Evolutionary conservation across 2,329 filamentous ascomycete species (phyloP), one percentile per base, ranked within the genome.

Genomic region (Myrmaecium sp.): DNA sequence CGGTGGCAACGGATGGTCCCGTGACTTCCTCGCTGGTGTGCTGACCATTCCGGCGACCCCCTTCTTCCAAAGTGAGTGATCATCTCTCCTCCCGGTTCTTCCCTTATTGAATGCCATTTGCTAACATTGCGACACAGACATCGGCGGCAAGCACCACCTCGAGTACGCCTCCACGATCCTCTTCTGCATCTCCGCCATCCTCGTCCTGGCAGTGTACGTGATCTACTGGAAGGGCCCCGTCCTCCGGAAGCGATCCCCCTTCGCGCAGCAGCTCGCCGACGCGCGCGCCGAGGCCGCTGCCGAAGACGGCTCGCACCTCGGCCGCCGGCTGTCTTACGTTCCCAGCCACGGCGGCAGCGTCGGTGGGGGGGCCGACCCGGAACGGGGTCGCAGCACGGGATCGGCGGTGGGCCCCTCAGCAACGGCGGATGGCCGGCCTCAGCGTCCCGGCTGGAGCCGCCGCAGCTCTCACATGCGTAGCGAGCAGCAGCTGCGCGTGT

Each of bases 11-110:
- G 77, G 76, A 2, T 82, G 75, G 60, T 63, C 74, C 3, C 64
- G 78, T 35, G 77, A 83, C 42, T 75, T 83, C 51, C 54, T 83
- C 0, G 77, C 77, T 4, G 77, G 78, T 50, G 58, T 81, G 3
- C 64, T 79, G 3, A 78, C 76, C 0, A 61, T 81, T 18, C 73
- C 71, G 3, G 70, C 76, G 0, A 67, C 65, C 0, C 74, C 75
- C 0, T 58, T 66, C 36, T 68, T 63, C 42, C 35, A 49, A 11
- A 60, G 18, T 7, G 18, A 20, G 18, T n/a, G n/a, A n/a, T n/a
- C n/a, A n/a, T n/a, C n/a, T n/a, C 25, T 4, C 16, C 14, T 8
- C 16, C 15, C 12, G 3, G n/a, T 26, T 13, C 8, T 13, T 16
- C 3, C 2, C 25, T 11, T 17, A 9, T 46, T 51, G 0, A 39